These are phyloP conservation scores for Cupressus sempervirens DNA, from an alignment of 75 land plant species.

Conservation along the genomic window DNA sequence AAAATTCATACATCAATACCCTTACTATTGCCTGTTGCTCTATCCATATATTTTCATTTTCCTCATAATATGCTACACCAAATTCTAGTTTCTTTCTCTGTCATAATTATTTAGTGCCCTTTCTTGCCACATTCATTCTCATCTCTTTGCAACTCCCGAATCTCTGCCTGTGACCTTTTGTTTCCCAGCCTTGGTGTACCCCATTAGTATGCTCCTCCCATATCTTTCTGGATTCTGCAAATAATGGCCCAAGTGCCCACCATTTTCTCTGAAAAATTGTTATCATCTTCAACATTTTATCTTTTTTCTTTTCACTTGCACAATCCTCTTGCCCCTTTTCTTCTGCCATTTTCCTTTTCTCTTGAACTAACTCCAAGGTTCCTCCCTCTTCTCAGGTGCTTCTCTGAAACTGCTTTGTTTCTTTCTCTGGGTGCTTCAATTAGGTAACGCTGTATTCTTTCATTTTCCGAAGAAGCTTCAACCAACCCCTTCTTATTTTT, in stretches of 20 bases:
- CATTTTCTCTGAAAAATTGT: too few relatives aligned
- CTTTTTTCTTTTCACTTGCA: neutral
- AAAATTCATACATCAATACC: neutral
- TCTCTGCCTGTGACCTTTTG: neutral
- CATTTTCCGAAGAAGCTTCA: neutral
- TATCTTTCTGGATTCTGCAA: neutral
- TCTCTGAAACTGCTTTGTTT: too few relatives aligned
- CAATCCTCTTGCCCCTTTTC: neutral
- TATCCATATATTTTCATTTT: too few relatives aligned
- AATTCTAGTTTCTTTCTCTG: neutral
- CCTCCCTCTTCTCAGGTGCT: too few relatives aligned
- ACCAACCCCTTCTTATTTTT: neutral
- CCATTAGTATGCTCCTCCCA: neutral
- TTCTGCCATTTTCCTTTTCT: too few relatives aligned
- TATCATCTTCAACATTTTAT: neutral
- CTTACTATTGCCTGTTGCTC: neutral
- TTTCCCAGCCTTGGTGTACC: neutral
- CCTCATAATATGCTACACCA: conserved; percentile 1
- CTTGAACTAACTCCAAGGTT: too few relatives aligned
- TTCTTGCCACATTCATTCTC: neutral
- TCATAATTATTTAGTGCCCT: neutral
- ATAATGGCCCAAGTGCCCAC: neutral
- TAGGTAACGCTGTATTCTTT: too few relatives aligned
- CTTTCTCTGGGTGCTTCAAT: neutral
- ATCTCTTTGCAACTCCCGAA: neutral